Base-by-base conservation (phyloP, 2,329 filamentous ascomycete genomes). In the Hymenoscyphus fraxineus region DNA sequence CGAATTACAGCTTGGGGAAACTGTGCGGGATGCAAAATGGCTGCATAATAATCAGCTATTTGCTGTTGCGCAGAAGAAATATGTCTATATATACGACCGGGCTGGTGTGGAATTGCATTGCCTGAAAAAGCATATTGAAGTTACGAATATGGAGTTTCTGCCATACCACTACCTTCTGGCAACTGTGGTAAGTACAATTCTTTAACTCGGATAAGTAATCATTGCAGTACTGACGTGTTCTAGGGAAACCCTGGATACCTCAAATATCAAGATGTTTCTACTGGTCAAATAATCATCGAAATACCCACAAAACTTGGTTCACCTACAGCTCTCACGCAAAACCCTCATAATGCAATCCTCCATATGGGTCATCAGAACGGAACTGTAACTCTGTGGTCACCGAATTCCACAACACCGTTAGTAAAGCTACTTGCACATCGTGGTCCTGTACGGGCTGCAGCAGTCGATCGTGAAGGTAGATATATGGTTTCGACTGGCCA, bases 401-500 rank as follows among this genome's bases (percentile, higher is more conserved):
- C 95, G 2, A 99, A 97, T 77, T 90, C 88, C 32, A 85, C 88
- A 63, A 90, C 92, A 0, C 90, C 95, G 0, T 83, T 97, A 7
- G 94, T 97, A 59, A 98, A 97, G 77, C 85, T 98, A 44, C 84
- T 97, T 44, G 91, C 92, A 15, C 94, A 99, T 78, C 85, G 87
- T 64, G 95, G 95, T 5, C 95, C 95, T 0, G 93, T 99, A 3
- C 87, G 93, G 63, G 88, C 91, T 12, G 76, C 97, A 59, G 91
- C 92, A 1, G 83, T 98, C 54, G 94, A 99, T 75, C 85, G 93
- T 65, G 91, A 94, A 76, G 95, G 95, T 27, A 87, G 90, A 64
- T 99, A 97, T 79, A 97, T 98, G 94, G 92, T 97, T 12, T 92
- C 93, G 3, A 89, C 92, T 0, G 94, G 93, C 1, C 92, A 96